Base-by-base conservation (phyloP, 257 asterid species). In the Knoxia roxburghii region DNA sequence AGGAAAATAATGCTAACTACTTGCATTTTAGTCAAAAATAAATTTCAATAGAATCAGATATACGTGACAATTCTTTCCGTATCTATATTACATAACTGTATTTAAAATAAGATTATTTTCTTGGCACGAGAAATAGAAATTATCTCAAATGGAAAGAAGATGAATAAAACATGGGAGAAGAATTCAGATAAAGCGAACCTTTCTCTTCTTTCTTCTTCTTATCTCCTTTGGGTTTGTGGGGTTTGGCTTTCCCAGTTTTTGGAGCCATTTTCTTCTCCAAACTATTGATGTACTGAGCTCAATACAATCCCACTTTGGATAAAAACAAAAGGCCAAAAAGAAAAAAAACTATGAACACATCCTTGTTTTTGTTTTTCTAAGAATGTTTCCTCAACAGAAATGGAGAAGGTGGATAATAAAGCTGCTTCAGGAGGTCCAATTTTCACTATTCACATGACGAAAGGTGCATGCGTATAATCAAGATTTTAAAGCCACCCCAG, bases 171-270 rank as follows among this genome's bases (percentile, higher is more conserved):
- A n/a, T n/a, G n/a, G n/a, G n/a, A n/a, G n/a, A n/a, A n/a, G n/a
- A 37, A 46, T 24, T 45, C 66, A 12, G 48, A n/a, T n/a, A 12
- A 45, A 10, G 9, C 64, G 56, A 15, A 88, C 96, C 96, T 82
- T 86, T 89, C 78, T 89, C 96, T 76, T 89, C 96, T 74, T 89
- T 89, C 87, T 89, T 89, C 89, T 86, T 86, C 87, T 86, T 89
- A 69, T 89, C 96, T 71, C 92, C 96, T 81, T 86, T 86, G 62
- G 80, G 73, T 73, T 81, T 86, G 83, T 89, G 90, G 53, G 89
- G 82, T 71, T 89, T 89, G 48, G 90, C 69, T 73, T 86, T 89
- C 52, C 95, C 92, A 24, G 83, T 48, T 77, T 89, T 89, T 0
- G 96, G 96, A 67, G 96, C 96, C 96, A 89, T 79, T 58, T 70